Conservation (phyloP, 208 protist genomes). For the Strigomonas culicis region DNA sequence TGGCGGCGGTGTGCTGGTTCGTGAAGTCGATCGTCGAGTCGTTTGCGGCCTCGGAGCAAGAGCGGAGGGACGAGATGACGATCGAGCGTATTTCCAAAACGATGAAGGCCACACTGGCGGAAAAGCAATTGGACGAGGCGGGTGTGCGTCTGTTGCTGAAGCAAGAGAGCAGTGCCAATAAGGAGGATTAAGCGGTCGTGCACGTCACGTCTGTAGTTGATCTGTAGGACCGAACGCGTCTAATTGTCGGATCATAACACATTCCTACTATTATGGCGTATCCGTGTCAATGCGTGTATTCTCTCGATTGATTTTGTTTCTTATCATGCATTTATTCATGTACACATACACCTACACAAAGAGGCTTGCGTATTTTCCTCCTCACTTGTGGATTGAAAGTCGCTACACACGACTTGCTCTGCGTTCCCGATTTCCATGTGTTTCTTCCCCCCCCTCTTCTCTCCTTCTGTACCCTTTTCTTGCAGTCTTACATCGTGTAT, state of each 20-base stretch:
- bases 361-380: background rate
- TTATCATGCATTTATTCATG: background rate
- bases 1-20: slow-evolving; percentile 73
- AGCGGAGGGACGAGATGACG: slow-evolving; percentile 35
- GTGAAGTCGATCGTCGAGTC: slow-evolving; percentile 84
- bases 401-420: too few species aligned
- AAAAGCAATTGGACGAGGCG: background rate
- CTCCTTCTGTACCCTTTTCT: background rate
- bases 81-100: slow-evolving; percentile 14
- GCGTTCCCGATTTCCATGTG: too few species aligned
- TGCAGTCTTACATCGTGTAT: background rate
- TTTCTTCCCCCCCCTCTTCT: background rate
- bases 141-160: too few species aligned
- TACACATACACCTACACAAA: background rate
- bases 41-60: slow-evolving; percentile 68
- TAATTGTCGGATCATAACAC: too few species aligned
- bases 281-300: too few species aligned
- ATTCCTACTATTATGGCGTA: too few species aligned
- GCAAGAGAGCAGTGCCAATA: too few species aligned
- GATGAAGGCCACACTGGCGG: slow-evolving; percentile 2
- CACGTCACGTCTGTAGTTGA: too few species aligned
- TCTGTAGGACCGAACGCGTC: too few species aligned
- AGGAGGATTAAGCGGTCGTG: too few species aligned
- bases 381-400: background rate
- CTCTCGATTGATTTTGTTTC: background rate